A percentile compares a stretch with the other conserved stretches of the same genome.
Evolutionary conservation across 2,329 filamentous ascomycete genomes (phyloP).

Genomic region (Penicillium sp.): DNA sequence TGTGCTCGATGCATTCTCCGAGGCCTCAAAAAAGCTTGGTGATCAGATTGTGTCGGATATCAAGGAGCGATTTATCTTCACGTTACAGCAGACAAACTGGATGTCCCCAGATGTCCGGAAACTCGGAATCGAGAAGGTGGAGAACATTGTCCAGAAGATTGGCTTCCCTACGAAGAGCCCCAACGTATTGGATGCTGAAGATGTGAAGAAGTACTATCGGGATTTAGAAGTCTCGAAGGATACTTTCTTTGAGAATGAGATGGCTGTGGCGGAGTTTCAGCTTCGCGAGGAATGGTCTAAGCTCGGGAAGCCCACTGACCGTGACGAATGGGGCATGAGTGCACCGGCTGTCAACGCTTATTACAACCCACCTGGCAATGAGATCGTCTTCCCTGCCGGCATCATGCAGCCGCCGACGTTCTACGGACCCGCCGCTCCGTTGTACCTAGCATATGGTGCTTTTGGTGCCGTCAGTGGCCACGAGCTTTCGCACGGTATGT

Average conservation of each 20-base stretch:
- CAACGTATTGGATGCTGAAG: constrained; percentile 57
- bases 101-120: constrained; percentile 60
- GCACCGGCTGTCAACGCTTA: constrained; percentile 63
- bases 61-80: constrained; percentile 62
- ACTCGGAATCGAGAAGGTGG: constrained; percentile 61
- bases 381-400: constrained; percentile 65
- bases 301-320: constrained; percentile 58
- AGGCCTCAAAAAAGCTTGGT: constrained; percentile 62
- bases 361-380: constrained; percentile 62
- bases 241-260: constrained; percentile 56
- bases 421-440: constrained; percentile 55
- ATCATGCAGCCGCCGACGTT: constrained; percentile 68
- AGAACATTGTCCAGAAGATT: constrained; percentile 65
- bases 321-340: constrained; percentile 59
- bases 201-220: constrained; percentile 56
- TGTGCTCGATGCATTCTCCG: constrained; percentile 63
- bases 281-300: constrained; percentile 53
- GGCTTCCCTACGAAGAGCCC: constrained; percentile 63
- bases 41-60: constrained; percentile 69
- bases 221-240: constrained; percentile 50
- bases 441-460: constrained; percentile 65
- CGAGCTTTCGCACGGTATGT: constrained; percentile 59
- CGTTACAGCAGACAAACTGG: constrained; percentile 58
- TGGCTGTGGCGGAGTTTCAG: constrained; percentile 51
- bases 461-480: constrained; percentile 66